These are phyloP conservation scores for Phytophthora nicotianae DNA, from an alignment of 352 stramenopile genomes.

Conservation along the genomic window DNA sequence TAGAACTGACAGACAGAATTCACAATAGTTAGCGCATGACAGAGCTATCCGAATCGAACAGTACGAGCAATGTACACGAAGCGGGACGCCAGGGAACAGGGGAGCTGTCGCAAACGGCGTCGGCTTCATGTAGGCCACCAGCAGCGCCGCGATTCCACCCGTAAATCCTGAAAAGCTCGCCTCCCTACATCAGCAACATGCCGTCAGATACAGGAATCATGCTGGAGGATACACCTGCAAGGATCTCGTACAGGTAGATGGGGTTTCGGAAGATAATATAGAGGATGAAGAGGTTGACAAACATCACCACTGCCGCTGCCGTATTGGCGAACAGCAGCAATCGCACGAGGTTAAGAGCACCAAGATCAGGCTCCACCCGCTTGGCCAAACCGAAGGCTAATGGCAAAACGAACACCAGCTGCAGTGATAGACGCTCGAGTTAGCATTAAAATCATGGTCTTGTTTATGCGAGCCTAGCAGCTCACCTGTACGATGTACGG, in stretches of 20 bases:
- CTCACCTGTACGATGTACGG: constrained; percentile 73
- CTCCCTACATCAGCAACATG: constrained; percentile 41
- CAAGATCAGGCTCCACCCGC: constrained; percentile 79
- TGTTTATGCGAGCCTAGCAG: neutral
- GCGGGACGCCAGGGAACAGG: constrained; percentile 59
- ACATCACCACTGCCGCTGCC: constrained; percentile 71
- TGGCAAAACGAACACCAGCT: constrained; percentile 73
- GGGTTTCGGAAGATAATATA: constrained; percentile 86
- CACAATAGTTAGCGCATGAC: constrained; percentile 6
- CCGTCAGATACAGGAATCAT: constrained; percentile 8
- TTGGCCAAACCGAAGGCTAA: constrained; percentile 72
- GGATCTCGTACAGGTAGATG: constrained; percentile 66
- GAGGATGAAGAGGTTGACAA: constrained; percentile 78
- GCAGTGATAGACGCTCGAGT: constrained; percentile 8
- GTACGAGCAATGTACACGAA: constrained; percentile 48
- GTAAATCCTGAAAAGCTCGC: constrained; percentile 78
- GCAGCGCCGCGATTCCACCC: constrained; percentile 74
- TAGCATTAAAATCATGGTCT: neutral
- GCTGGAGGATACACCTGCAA: neutral
- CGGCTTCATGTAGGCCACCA: constrained; percentile 85
- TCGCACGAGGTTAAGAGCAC: constrained; percentile 61
- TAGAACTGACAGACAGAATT: constrained; percentile 57
- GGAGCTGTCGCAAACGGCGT: constrained; percentile 60
- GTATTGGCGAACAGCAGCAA: constrained; percentile 81
- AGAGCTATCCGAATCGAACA: neutral